Base-by-base conservation (phyloP, 495 filamentous ascomycete genomes). In the Penicillium atrosanguineum region DNA sequence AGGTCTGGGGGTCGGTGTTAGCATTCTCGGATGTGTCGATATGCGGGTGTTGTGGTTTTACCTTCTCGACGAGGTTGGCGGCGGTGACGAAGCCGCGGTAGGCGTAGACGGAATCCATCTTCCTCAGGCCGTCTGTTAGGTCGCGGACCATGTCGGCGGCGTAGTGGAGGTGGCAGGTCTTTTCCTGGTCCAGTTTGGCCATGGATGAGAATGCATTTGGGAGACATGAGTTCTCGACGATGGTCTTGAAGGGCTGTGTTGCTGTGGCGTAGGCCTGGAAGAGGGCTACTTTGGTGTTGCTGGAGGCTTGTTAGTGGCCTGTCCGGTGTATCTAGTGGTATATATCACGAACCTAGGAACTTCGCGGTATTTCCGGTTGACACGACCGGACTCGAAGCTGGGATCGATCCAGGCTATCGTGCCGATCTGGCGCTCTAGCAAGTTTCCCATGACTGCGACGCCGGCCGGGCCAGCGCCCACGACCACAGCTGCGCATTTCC, bases 401-500 rank as follows among this genome's bases (percentile, higher is more conserved):
- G 79, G 75, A 52, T 83, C 81, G 47, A 83, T 60, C 81, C 80
- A 83, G 52, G 77, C 68, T 39, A 83, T 75, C 41, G 69, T 69
- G 19, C 64, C 64, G 3, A 76, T 66, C 48, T 76, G 69, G n/a
- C 73, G 73, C 60, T 82, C 80, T 7, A 84, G 69, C 6, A 84
- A 64, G 53, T 81, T 83, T 9, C 80, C 80, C 44, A 83, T 65
- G 18, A 74, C 79, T n/a, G 80, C 79, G 41, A 82, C 66, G 50
- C 81, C 81, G 43, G 77, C 78, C 8, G 81, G 78, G 31, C 81
- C 81, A 41, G 76, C 78, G 48, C 81, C 81, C 34, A 83, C 79
- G 7, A 84, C 80, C 7, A 84, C 73, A 0, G 79, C 79, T 19
- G 72, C 70, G 56, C 70, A 78, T 62, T 61, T 73, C 20, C 67